Percentiles rank a stretch among this genome's conserved stretches.
Evolutionary conservation across 2,329 filamentous ascomycete genomes (phyloP).

Genomic region (Apiospora malaysiana): DNA sequence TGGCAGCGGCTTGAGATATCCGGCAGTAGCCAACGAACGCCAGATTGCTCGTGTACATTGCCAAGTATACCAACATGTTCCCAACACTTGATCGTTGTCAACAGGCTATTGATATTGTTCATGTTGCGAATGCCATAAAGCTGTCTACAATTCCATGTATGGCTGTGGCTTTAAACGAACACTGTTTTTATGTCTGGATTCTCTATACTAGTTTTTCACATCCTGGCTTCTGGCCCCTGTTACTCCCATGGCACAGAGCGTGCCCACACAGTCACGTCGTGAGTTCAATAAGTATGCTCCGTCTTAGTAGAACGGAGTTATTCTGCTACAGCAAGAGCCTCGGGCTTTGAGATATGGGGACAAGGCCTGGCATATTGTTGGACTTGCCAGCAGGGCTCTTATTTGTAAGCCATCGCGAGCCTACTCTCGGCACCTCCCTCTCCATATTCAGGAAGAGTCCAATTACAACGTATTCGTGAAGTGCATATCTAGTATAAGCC

Average conservation of each 20-base stretch:
- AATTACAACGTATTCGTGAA: too few species aligned
- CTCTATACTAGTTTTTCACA: too few species aligned
- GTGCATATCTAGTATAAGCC: not conserved
- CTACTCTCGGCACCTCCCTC: not conserved
- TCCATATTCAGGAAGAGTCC: not conserved
- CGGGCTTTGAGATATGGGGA: not conserved
- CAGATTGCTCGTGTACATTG: not conserved
- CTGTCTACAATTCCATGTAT: not conserved
- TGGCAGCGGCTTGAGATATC: not conserved
- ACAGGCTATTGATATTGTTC: not conserved
- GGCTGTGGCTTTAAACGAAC: not conserved
- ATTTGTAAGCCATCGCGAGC: not conserved
- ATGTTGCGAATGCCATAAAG: not conserved
- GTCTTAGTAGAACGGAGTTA: not conserved
- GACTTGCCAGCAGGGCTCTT: too few species aligned
- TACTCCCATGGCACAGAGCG: too few species aligned
- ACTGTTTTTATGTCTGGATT: not conserved
- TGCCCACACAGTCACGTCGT: not conserved
- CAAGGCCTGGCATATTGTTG: too few species aligned
- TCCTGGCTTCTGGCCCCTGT: not conserved
- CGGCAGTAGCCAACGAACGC: not conserved
- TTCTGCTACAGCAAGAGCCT: not conserved
- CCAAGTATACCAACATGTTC: not conserved
- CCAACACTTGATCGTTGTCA: not conserved
- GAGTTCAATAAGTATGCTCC: not conserved